A percentile compares a stretch with the other conserved stretches of the same genome.
phyloP scores from a whole-genome alignment of 2,329 filamentous ascomycete genomes.

The Cladosporium halotolerans region DNA sequence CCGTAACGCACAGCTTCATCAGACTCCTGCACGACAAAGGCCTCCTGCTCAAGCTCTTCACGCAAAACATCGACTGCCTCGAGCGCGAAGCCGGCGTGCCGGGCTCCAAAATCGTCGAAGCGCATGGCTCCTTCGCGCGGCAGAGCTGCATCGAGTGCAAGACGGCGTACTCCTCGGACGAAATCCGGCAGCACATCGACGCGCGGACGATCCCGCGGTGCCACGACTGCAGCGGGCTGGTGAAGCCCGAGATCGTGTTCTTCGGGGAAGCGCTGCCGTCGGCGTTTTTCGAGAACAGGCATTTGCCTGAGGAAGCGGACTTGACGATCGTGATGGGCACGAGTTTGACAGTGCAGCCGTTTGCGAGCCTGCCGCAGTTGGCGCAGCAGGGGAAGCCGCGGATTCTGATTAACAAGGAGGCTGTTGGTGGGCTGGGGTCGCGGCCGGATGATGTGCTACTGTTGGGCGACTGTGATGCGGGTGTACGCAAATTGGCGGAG shows the following conservation, averaged over 20 bases:
- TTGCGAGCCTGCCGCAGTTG: constrained; percentile 69
- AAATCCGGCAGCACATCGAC: constrained; percentile 65
- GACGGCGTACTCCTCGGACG: constrained; percentile 60
- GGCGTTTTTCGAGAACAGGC: constrained; percentile 56
- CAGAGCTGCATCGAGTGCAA: constrained; percentile 91
- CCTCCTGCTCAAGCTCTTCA: constrained; percentile 79
- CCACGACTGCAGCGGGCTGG: constrained; percentile 63
- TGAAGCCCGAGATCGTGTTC: constrained; percentile 94
- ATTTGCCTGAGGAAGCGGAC: constrained; percentile 58
- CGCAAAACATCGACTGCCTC: constrained; percentile 95
- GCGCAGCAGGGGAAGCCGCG: constrained; percentile 60
- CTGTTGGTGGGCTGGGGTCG: constrained; percentile 70
- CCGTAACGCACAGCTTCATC: constrained; percentile 85
- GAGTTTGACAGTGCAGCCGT: constrained; percentile 80
- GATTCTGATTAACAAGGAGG: constrained; percentile 80
- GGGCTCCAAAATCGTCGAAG: constrained; percentile 75
- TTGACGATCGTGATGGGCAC: constrained; percentile 83
- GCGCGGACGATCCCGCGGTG: constrained; percentile 67
- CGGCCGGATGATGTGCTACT: constrained; percentile 77
- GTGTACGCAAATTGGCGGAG: constrained; percentile 70
- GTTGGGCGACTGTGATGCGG: constrained; percentile 75
- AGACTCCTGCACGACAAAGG: constrained; percentile 72
- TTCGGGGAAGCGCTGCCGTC: constrained; percentile 71
- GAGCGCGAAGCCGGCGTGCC: constrained; percentile 84
- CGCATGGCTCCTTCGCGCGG: constrained; percentile 88